A percentile compares a stretch with the other conserved stretches of the same genome.
Conservation (phyloP, 2,329 filamentous ascomycete genomes). For the Trichoderma lentiforme region DNA sequence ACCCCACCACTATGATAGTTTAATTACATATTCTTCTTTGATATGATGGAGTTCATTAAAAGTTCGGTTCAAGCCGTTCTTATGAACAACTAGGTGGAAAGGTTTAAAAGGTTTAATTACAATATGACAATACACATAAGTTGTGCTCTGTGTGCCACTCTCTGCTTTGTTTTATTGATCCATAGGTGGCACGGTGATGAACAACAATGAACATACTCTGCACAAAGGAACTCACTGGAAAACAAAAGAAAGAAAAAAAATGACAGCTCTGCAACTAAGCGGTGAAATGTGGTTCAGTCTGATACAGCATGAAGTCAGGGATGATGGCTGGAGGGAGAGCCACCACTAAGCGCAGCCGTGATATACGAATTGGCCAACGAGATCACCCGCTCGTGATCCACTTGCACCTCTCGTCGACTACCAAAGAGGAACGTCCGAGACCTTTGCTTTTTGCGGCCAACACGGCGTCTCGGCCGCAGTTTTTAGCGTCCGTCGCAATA, state of each 20-base stretch:
- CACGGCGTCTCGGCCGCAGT: not conserved
- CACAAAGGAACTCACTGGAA: not conserved
- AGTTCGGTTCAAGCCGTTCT: not conserved
- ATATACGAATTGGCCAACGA: conserved; percentile 15
- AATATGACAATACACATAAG: not conserved
- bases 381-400: not conserved
- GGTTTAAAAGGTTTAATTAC: not conserved
- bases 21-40: not conserved
- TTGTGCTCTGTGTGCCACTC: not conserved
- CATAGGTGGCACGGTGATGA: not conserved
- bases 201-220: not conserved
- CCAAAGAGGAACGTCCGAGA: not conserved
- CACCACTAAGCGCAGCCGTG: not conserved
- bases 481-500: not conserved
- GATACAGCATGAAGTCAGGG: not conserved
- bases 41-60: not conserved
- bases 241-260: not conserved
- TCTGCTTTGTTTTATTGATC: not conserved
- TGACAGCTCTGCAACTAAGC: not conserved
- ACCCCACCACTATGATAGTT: not conserved
- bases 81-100: not conserved
- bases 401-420: not conserved
- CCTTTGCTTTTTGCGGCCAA: not conserved
- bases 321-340: not conserved
- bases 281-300: not conserved